Conservation (phyloP, 2,329 filamentous ascomycete genomes). For the Fusarium chlamydosporum region DNA sequence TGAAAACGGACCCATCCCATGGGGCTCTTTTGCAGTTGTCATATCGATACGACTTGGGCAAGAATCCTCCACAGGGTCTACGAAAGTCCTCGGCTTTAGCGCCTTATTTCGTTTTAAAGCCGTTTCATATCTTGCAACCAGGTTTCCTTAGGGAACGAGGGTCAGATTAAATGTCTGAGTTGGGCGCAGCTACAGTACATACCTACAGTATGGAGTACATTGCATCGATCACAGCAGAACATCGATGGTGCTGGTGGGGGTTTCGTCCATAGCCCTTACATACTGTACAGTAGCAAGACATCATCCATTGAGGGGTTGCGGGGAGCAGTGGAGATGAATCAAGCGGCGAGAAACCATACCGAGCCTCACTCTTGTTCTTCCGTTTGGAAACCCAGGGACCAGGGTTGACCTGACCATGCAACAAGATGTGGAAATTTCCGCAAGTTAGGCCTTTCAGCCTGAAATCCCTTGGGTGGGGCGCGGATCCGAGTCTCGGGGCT, state of each 20-base stretch:
- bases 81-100: conserved; percentile 16
- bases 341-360: conserved; percentile 12
- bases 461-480: conserved; percentile 33
- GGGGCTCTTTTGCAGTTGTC: conserved; percentile 24
- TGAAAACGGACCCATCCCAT: conserved; percentile 18
- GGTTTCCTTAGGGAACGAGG: not conserved
- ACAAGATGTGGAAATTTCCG: conserved; percentile 27
- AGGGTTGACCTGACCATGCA: conserved; percentile 46
- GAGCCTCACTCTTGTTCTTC: conserved; percentile 39
- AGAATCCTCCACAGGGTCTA: conserved; percentile 15
- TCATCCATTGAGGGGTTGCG: conserved; percentile 24
- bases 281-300: no score
- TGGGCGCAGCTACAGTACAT: conserved; percentile 2
- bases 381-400: conserved; percentile 36
- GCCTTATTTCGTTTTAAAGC: conserved; percentile 24
- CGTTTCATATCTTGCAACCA: conserved; percentile 13
- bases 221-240: conserved; percentile 5
- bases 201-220: not conserved
- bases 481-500: conserved; percentile 37
- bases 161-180: conserved; percentile 8
- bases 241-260: conserved; percentile 5
- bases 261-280: conserved; percentile 5
- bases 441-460: conserved; percentile 35
- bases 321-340: conserved; percentile 22
- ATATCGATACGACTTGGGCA: conserved; percentile 29